Evolutionary conservation across 257 asterid species (phyloP), one percentile per base, ranked within the genome.

Genomic region (Solanum pimpinellifolium): DNA sequence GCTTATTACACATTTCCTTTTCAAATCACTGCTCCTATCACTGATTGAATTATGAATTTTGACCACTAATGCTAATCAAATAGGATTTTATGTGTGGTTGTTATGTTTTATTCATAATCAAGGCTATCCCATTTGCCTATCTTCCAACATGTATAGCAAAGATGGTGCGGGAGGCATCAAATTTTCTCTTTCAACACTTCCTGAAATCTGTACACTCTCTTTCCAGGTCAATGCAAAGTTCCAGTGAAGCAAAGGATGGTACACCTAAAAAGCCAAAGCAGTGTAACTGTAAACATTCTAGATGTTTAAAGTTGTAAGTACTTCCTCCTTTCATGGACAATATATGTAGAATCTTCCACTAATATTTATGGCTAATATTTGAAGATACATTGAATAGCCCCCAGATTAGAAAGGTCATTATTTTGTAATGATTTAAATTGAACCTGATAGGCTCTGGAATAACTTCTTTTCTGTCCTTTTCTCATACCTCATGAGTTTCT

Each of bases 251-350:
- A 41, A 95, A 94, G 90, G 98, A 96, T 84, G 97, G 94, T 83
- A 97, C 99, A 49, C 98, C 99, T 31, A 95, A 97, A 95, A 97
- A 94, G 92, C 97, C 90, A 90, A 97, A 97, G 89, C 99, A 94
- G 92, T 97, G 99, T 85, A 97, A 97, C 88, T 97, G 99, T 93
- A 95, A 95, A 88, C 97, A 97, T 89, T 97, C 99, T 2, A 92
- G 96, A 81, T 97, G 99, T 91, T 92, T 97, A 90, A 97, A 97
- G 91, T 89, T 97, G 99, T 97, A 93, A 94, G 99, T 86, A 89
- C 33, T 86, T 89, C 49, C 74, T 41, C 39, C 74, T 33, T 39
- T 41, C 60, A n/a, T 78, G 69, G 74, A 72, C 46, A 87, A 72
- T 29, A 31, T 15, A 35, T 56, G 4, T 90, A 15, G 35, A 69